Evolutionary conservation across 768 basidiomycete genomes (phyloP).

Genomic region (Naganishia friedmannii): DNA sequence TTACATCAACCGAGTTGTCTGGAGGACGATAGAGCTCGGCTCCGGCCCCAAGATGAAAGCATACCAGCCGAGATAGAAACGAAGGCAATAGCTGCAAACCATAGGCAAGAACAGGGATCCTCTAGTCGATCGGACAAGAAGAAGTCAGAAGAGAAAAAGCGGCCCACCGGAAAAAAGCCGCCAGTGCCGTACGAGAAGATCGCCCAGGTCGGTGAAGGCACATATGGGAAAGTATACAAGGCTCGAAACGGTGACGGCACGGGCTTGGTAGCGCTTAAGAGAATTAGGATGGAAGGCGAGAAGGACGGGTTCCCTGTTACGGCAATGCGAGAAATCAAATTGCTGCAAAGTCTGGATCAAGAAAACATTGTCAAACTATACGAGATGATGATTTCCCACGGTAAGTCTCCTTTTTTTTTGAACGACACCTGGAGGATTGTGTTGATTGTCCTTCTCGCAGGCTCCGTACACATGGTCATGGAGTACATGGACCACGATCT

Average conservation of each 20-base stretch:
- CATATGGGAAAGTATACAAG: slow-evolving; percentile 98
- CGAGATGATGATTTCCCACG: slow-evolving; percentile 99
- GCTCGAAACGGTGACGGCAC: slow-evolving; percentile 78
- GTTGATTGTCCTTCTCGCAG: slow-evolving; percentile 54
- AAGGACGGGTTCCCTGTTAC: slow-evolving; percentile 98
- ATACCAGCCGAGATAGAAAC: background rate
- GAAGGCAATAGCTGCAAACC: background rate
- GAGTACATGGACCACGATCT: slow-evolving; percentile 99
- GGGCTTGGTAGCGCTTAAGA: slow-evolving; percentile 80
- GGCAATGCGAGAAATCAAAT: slow-evolving; percentile 97
- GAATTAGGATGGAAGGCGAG: slow-evolving; percentile 96
- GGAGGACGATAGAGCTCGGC: background rate
- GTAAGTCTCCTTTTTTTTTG: slow-evolving; percentile 55
- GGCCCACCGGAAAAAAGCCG: slow-evolving; percentile 26
- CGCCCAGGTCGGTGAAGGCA: slow-evolving; percentile 94
- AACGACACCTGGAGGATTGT: slow-evolving; percentile 10
- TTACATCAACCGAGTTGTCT: background rate
- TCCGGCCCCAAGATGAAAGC: background rate
- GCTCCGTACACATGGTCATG: slow-evolving; percentile 97
- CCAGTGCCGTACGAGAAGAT: slow-evolving; percentile 67
- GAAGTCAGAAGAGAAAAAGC: slow-evolving; percentile 9
- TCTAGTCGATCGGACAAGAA: background rate
- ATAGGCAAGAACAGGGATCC: background rate
- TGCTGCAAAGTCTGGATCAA: slow-evolving; percentile 85
- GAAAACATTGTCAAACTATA: slow-evolving; percentile 81